These are phyloP conservation scores for Polytrichum formosum DNA, from an alignment of 225 moss, liverwort and hornwort species.

Conservation along the genomic window DNA sequence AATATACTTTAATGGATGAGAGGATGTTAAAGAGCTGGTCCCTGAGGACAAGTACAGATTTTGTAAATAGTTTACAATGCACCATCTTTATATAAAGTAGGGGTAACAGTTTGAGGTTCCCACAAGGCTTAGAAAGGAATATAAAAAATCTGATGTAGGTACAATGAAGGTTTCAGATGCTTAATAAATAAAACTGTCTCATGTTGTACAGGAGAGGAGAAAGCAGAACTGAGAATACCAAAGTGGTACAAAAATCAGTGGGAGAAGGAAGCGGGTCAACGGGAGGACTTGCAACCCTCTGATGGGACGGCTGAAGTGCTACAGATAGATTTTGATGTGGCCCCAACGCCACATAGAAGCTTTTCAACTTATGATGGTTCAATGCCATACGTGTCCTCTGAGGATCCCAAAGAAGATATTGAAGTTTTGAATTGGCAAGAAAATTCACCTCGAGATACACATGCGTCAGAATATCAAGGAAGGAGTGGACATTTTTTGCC, in stretches of 20 bases:
- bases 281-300: neutral
- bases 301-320: constrained; percentile 5
- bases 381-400: neutral
- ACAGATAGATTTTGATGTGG: constrained; percentile 2
- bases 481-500: neutral
- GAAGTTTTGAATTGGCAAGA: neutral
- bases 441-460: neutral
- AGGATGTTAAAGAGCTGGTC: no score
- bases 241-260: neutral
- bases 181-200: neutral
- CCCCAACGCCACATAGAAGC: neutral
- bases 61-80: neutral
- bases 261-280: neutral
- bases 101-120: no score
- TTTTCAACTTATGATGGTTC: no score
- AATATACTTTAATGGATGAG: no score
- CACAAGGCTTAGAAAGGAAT: neutral
- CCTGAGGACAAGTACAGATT: neutral
- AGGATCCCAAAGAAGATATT: neutral
- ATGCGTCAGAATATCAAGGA: neutral
- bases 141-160: neutral
- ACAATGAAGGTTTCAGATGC: neutral
- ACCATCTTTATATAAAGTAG: neutral
- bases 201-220: constrained; percentile 1
- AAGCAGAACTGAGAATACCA: neutral